Conservation (phyloP, 345 rosid species). For the Gossypium raimondii region DNA sequence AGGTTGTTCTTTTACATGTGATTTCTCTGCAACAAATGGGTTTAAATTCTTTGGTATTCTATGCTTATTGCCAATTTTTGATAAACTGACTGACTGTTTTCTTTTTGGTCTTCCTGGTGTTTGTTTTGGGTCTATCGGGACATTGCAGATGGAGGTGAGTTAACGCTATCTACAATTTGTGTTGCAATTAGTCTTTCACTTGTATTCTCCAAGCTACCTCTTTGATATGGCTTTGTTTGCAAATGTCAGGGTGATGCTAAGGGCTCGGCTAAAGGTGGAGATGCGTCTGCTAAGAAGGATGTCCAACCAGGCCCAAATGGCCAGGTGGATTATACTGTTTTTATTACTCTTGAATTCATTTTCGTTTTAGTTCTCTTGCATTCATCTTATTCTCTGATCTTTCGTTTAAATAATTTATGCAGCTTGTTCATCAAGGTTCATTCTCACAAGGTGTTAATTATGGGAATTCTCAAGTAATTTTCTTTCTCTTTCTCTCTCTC, state of each 20-base stretch:
- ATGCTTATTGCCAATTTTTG: neutral
- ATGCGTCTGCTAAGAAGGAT: slow-evolving; percentile 47
- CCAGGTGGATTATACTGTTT: slow-evolving; percentile 38
- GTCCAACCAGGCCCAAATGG: slow-evolving; percentile 43
- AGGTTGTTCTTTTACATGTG: neutral
- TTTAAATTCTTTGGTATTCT: neutral
- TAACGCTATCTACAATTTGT: neutral
- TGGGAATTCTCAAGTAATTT: slow-evolving; percentile 55
- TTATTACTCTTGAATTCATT: neutral
- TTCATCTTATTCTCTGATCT: neutral
- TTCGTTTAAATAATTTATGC: slow-evolving; percentile 27
- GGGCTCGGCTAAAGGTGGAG: slow-evolving; percentile 70
- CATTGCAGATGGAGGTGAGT: slow-evolving; percentile 79
- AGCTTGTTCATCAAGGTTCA: slow-evolving; percentile 60
- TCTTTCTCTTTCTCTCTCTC: slow-evolving; percentile 14
- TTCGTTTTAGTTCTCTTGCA: neutral
- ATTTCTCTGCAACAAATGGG: neutral
- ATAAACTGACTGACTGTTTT: neutral
- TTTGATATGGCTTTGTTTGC: neutral
- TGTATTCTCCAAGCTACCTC: neutral
- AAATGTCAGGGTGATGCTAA: slow-evolving; percentile 70
- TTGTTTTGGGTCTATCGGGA: slow-evolving; percentile 22
- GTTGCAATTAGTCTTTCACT: neutral
- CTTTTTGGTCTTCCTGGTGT: slow-evolving; percentile 7
- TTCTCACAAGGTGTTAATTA: slow-evolving; percentile 46